Evolutionary conservation across 192 early-diverging fungal genomes (phyloP).

Genomic region (Blastocladiella britannica): DNA sequence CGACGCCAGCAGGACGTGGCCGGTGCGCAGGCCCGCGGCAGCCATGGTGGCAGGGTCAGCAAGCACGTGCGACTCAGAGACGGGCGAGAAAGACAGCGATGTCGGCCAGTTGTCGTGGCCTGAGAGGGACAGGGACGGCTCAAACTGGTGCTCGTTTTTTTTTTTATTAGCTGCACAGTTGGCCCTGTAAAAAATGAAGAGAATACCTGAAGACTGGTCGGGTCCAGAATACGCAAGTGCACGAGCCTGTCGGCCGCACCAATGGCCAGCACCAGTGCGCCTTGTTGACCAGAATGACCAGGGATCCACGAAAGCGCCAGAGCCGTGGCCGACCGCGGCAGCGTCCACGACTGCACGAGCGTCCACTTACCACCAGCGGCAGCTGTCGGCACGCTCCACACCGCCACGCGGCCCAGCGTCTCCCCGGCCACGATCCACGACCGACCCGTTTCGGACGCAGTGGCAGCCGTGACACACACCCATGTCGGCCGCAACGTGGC

Average conservation of each 20-base stretch:
- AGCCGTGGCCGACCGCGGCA: not conserved
- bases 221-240: not conserved
- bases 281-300: slow-evolving; percentile 23
- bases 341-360: not conserved
- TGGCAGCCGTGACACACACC: slow-evolving; percentile 2
- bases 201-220: not conserved
- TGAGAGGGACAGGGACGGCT: slow-evolving; percentile 34
- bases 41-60: slow-evolving; percentile 3
- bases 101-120: slow-evolving; percentile 93
- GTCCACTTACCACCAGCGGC: not conserved
- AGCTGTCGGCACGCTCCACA: not conserved
- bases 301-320: not conserved
- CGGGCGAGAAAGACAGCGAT: slow-evolving; percentile 46
- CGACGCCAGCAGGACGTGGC: slow-evolving; percentile 70
- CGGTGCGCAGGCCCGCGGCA: slow-evolving; percentile 31
- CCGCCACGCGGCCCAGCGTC: not conserved
- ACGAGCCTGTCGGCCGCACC: not conserved
- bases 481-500: not conserved
- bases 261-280: slow-evolving; percentile 9
- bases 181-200: slow-evolving; percentile 1
- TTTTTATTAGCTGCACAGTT: not conserved
- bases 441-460: too few species aligned
- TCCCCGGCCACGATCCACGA: not conserved
- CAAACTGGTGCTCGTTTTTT: slow-evolving; percentile 27
- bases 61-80: slow-evolving; percentile 15